Conservation (phyloP, 441 rosid genomes). For the Jatropha podagrica region DNA sequence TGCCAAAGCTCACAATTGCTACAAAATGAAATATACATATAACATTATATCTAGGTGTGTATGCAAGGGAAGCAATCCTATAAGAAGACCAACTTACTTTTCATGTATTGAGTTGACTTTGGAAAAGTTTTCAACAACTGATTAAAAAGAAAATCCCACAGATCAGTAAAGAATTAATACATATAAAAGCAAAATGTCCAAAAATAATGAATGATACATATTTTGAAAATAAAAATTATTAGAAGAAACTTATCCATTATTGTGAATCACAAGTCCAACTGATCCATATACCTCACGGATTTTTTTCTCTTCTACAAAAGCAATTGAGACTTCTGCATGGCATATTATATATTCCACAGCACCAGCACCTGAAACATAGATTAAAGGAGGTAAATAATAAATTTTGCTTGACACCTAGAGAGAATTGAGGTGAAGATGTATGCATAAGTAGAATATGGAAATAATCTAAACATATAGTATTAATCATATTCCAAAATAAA, state of each 20-base stretch:
- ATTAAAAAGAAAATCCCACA: constrained; percentile 19
- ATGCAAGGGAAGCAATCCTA: constrained; percentile 12
- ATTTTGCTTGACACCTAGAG: not conserved
- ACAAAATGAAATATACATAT: constrained; percentile 25
- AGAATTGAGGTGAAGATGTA: not conserved
- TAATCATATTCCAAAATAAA: not conserved
- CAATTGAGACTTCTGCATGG: constrained; percentile 86
- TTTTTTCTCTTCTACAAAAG: constrained; percentile 90
- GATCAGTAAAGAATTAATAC: constrained; percentile 7
- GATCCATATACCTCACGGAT: constrained; percentile 62
- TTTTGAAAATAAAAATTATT: not conserved
- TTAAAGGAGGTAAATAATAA: constrained; percentile 10
- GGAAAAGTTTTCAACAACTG: constrained; percentile 87
- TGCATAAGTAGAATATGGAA: not conserved
- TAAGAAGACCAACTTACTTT: constrained; percentile 52
- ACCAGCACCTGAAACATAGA: constrained; percentile 60
- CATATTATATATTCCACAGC: constrained; percentile 86
- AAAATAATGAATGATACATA: not conserved
- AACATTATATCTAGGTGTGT: constrained; percentile 10
- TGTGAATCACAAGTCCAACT: not conserved
- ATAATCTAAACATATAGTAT: not conserved
- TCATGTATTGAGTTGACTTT: constrained; percentile 54
- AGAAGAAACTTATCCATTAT: not conserved
- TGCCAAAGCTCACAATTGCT: constrained; percentile 97
- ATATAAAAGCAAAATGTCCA: not conserved